Base-by-base conservation (phyloP, 23 red algal species). In the Gracilaria vermiculophylla region DNA sequence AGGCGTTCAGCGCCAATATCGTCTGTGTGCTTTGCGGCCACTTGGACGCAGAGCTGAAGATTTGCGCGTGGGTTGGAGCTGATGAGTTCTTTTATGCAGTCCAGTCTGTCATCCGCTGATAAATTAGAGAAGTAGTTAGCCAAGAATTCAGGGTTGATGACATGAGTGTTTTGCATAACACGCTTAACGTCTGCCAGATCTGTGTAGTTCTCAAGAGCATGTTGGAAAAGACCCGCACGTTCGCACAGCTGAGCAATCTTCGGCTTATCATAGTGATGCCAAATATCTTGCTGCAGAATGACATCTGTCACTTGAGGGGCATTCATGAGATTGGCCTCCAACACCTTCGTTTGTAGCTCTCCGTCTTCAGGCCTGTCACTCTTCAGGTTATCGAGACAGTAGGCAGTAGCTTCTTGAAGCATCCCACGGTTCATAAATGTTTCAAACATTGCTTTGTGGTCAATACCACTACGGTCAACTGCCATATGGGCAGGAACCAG, bases 301-400 rank as follows among this genome's bases (percentile, higher is more conserved):
- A 94, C 92, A 80, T 99, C 97, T 13, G 97, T 93, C 1, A 99
- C 92, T 61, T 95, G 97, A 20, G 97, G 97, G n/a, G 97, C 97
- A 62, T 90, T 90, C 62, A 90, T 82, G 21, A 99, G 72, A 51
- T 99, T 99, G 0, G 92, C 89, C 58, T 99, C 93, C 1, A 99
- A 87, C 23, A 99, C 91, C 56, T 82, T 95, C 1, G 97, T 99
- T 52, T 99, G 97, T 51, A 99, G 49, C 43, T 94, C 92, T 19
- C 86, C 96, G 64, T 99, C 87, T 60, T 95, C 92, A 16, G 88
- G 74, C 11, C 83, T 83, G 75, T 99, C 97, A 11, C 77, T 62
- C 36, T 94, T 95, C 23, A 99, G 66, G 29, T 94, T 94, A 73
- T 99, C 97, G 21, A 99, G 55, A 37, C 92, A 92, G 61, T 99